Conservation (phyloP, 208 protist genomes). For the Crithidia fasciculata region DNA sequence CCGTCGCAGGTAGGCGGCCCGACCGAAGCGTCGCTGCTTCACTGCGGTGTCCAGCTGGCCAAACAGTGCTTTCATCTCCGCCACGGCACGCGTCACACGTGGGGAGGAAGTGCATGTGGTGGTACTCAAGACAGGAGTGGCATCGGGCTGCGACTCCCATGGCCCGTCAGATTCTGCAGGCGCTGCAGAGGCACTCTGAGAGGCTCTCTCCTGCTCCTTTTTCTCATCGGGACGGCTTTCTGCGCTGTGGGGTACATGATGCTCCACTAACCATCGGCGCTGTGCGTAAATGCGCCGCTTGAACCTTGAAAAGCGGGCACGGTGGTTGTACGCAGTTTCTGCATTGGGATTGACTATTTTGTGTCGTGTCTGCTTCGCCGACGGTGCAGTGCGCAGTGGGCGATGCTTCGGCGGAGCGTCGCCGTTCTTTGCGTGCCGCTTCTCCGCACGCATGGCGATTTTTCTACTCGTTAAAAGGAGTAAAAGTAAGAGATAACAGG, state of each 20-base stretch:
- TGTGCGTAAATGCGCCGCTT: conserved; percentile 45
- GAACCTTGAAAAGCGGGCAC: conserved; percentile 40
- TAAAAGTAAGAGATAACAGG: no score
- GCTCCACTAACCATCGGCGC: conserved; percentile 30
- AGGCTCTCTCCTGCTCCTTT: no score
- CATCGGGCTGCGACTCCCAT: background rate
- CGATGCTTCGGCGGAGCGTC: background rate
- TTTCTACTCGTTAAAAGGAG: no score
- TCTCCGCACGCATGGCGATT: no score
- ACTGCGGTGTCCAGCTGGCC: conserved; percentile 33
- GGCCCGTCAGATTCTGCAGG: background rate
- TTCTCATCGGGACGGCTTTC: no score
- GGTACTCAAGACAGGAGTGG: background rate
- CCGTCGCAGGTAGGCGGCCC: conserved; percentile 10
- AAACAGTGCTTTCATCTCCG: conserved; percentile 28
- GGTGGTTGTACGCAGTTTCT: conserved; percentile 39
- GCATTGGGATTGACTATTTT: conserved; percentile 45
- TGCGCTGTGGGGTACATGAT: no score
- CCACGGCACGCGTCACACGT: conserved; percentile 1
- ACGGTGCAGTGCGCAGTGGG: background rate
- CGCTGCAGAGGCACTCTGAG: background rate
- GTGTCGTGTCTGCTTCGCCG: conserved; percentile 5
- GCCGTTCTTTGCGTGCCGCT: no score
- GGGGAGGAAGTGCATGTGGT: no score
- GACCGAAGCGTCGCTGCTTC: conserved; percentile 12